Evolutionary conservation across 352 stramenopile species (phyloP), one percentile per base, ranked within the genome.

Genomic region (Pythium coloratum): DNA sequence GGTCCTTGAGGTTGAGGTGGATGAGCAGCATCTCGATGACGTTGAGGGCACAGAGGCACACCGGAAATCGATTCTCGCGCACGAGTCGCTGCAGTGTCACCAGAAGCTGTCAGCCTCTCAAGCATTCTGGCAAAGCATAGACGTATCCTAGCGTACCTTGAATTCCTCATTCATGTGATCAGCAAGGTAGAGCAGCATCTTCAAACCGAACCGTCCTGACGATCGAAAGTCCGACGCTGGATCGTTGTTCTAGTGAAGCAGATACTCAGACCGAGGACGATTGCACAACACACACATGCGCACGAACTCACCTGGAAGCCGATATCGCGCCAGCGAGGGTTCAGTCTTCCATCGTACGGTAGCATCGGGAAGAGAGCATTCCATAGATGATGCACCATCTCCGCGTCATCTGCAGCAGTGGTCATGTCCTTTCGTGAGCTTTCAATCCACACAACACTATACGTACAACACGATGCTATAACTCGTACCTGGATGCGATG

Each of bases 131-230:
- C 44, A 28, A 6, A 6, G 20, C 42, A 26, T 24, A n/a, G 30
- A 47, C 24, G 24, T 40, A 4, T 24, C 18, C 0, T 36, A 34
- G 0, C 34, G 24, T 61, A 86, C 82, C 66, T 91, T 88, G 62
- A 91, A 85, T 50, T 89, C 79, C 53, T 91, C 80, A 55, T 89
- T 87, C 47, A 84, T 67, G 57, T 88, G 77, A 18, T 91, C 82
- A 10, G 80, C 78, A 38, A 88, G 88, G 67, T 86, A 87, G 13
- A 91, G 70, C 40, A 91, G 73, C 80, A 89, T 88, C 44, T 82
- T 76, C 26, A 89, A 66, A 14, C 77, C 82, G 18, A 91, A 67
- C 16, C 79, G 76, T 5, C 82, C 80, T 2, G 82, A 89, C 2
- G 80, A 80, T 36, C 82, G 80, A 47, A 91, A 73, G 46, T 91